These are phyloP conservation scores for Naumovozyma dairenensis DNA, from an alignment of 805 yeast genomes.

Conservation along the genomic window DNA sequence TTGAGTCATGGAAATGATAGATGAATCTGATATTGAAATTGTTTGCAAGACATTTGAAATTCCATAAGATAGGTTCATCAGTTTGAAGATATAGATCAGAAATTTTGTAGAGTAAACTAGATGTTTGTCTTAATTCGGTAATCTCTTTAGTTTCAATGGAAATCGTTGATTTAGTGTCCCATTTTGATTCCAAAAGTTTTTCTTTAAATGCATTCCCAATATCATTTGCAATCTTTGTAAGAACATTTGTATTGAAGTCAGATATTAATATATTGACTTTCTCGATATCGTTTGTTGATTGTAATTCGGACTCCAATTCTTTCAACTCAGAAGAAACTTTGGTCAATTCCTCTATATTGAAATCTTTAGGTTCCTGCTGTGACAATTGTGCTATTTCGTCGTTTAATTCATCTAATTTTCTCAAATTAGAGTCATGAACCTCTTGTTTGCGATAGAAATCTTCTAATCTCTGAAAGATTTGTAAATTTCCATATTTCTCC, in stretches of 20 bases:
- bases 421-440: conserved; percentile 2
- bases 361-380: too few species aligned
- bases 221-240: conserved; percentile 6
- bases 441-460: conserved; percentile 5
- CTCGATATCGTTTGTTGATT: not conserved
- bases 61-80: conserved; percentile 30
- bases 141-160: conserved; percentile 11
- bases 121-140: conserved; percentile 10
- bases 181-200: conserved; percentile 17
- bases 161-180: conserved; percentile 23
- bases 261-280: not conserved
- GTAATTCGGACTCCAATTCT: conserved; percentile 1
- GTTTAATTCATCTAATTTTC: conserved; percentile 3
- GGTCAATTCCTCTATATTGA: not conserved
- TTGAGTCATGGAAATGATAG: conserved; percentile 43
- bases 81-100: conserved; percentile 9
- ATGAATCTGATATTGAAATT: conserved; percentile 41
- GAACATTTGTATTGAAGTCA: conserved; percentile 9
- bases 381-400: conserved; percentile 3
- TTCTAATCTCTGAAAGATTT: conserved; percentile 12
- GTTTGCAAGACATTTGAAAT: conserved; percentile 35
- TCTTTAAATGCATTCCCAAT: conserved; percentile 10
- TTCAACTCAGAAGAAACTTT: conserved; percentile 5
- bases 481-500: conserved; percentile 19
- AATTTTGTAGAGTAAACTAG: conserved; percentile 15